phyloP scores from a whole-genome alignment of 208 protist genomes.

The Angomonas desouzai region DNA sequence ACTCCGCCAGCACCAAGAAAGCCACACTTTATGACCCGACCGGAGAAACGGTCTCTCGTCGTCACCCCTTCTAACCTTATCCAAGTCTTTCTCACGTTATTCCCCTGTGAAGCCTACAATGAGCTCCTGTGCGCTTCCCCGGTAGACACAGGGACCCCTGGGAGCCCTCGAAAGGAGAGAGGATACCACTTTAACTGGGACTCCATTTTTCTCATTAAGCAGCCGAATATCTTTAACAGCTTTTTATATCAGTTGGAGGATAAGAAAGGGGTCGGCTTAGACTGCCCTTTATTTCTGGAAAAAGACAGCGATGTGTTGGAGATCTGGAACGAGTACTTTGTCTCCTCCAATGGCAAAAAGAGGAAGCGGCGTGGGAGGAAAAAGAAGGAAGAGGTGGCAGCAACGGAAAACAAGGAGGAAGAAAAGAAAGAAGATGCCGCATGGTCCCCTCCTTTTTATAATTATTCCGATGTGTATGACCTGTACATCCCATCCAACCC shows the following conservation, averaged over 20 bases:
- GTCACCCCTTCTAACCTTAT: neutral
- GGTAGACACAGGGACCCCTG: too few relatives aligned
- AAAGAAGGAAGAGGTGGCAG: neutral
- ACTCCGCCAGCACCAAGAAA: neutral
- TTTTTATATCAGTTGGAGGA: neutral
- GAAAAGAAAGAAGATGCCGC: neutral
- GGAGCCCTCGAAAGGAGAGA: neutral
- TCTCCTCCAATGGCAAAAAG: neutral
- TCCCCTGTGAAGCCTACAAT: neutral
- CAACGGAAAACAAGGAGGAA: neutral
- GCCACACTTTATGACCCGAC: too few relatives aligned
- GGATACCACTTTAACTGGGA: neutral
- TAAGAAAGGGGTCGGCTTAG: too few relatives aligned
- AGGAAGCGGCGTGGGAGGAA: neutral
- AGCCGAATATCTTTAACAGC: neutral
- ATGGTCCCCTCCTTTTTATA: neutral
- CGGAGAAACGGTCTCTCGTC: neutral
- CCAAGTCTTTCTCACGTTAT: neutral
- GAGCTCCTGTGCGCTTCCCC: neutral
- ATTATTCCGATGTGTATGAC: conserved; percentile 4
- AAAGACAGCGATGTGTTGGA: neutral
- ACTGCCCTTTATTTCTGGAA: neutral
- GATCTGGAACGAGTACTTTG: neutral
- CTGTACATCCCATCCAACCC: neutral
- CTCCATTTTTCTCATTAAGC: neutral